phyloP scores from a whole-genome alignment of 2,329 filamentous ascomycete genomes.

The Fusarium sambucinum region DNA sequence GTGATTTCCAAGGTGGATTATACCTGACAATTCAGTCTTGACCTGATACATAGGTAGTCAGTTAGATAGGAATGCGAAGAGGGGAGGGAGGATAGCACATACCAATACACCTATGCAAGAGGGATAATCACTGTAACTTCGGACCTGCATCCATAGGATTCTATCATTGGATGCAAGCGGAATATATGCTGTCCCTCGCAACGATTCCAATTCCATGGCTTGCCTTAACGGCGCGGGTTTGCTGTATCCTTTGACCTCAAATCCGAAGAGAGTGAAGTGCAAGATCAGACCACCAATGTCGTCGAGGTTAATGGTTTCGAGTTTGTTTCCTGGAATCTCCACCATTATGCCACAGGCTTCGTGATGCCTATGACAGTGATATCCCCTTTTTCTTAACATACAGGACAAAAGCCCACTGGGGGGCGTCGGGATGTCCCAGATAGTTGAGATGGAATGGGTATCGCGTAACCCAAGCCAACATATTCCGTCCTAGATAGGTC shows the following conservation, averaged over 20 bases:
- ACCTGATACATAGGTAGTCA: not conserved
- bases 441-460: not conserved
- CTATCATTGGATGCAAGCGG: not conserved
- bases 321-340: too few relatives aligned
- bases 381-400: not conserved
- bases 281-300: not conserved
- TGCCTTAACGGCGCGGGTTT: not conserved
- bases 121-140: too few relatives aligned
- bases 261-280: accelerated
- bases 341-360: too few relatives aligned
- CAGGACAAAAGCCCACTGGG: not conserved
- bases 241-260: not conserved
- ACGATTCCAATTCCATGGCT: not conserved
- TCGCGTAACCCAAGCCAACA: not conserved
- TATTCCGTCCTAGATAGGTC: not conserved
- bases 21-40: constrained; percentile 1
- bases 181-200: not conserved
- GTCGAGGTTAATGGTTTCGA: not conserved
- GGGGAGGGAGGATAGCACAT: too few relatives aligned
- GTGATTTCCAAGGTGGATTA: constrained; percentile 1
- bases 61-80: not conserved
- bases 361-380: too few relatives aligned
- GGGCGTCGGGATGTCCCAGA: not conserved
- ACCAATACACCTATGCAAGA: too few relatives aligned
- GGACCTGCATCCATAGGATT: not conserved